Percentiles rank a stretch among this genome's conserved stretches.
phyloP scores from a whole-genome alignment of 2,329 filamentous ascomycete genomes.

The Aspergillus quadrilineatus region DNA sequence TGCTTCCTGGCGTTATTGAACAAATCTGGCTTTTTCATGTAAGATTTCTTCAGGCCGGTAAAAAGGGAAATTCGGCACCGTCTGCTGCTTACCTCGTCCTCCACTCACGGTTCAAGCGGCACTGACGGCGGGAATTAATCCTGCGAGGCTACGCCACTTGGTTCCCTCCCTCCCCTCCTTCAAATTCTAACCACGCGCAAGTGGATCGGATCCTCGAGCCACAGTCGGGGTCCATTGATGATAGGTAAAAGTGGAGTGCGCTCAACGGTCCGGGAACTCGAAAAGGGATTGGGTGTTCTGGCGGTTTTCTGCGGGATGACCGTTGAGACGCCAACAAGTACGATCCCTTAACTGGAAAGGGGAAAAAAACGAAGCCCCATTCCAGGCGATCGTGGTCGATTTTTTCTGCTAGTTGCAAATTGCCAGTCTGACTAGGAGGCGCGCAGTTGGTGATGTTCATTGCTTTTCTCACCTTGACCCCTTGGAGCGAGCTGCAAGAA shows the following conservation, averaged over 20 bases:
- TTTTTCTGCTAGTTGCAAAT: not conserved
- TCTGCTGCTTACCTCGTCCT: not conserved
- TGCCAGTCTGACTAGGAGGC: not conserved
- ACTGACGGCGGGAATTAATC: conserved; percentile 7
- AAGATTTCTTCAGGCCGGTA: not conserved
- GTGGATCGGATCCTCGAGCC: conserved; percentile 15
- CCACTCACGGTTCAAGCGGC: conserved; percentile 1
- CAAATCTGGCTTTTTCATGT: not conserved
- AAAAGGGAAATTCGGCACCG: not conserved
- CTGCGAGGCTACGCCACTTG: conserved; percentile 4
- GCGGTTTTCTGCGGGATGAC: conserved; percentile 7
- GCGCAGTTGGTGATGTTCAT: not conserved
- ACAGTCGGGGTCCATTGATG: conserved; percentile 15
- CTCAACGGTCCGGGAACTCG: conserved; percentile 14
- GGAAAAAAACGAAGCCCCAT: not conserved
- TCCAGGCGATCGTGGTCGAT: conserved; percentile 1
- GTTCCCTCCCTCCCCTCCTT: conserved; percentile 9
- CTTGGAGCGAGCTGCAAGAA: not conserved
- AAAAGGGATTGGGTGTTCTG: not conserved
- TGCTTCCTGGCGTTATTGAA: not conserved
- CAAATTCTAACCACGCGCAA: conserved; percentile 13
- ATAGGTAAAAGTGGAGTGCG: conserved; percentile 16
- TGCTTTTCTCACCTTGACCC: not conserved
- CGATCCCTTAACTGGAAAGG: not conserved
- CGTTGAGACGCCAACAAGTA: conserved; percentile 6